Conservation (phyloP, 345 rosid genomes). For the Fremontodendron californicum region DNA sequence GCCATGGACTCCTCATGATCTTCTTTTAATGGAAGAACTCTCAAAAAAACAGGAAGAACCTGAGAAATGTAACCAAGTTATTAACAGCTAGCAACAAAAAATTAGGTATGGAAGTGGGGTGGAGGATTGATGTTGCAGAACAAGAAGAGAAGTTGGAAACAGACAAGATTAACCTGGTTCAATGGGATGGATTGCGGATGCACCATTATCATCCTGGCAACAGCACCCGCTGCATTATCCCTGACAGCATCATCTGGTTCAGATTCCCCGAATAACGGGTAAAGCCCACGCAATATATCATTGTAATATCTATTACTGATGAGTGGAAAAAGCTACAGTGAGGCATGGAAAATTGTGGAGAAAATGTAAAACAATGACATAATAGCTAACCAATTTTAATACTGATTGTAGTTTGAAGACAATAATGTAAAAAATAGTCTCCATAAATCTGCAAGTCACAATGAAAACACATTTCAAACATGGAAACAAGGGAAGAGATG, state of each 20-base stretch:
- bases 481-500: background rate
- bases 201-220: constrained; percentile 95
- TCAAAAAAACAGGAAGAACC: constrained; percentile 91
- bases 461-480: background rate
- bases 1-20: constrained; percentile 92
- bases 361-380: background rate
- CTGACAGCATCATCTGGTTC: constrained; percentile 94
- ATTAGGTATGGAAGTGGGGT: background rate
- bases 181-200: constrained; percentile 84
- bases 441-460: background rate
- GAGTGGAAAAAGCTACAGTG: constrained; percentile 38
- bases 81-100: constrained; percentile 9
- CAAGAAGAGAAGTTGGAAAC: background rate
- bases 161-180: constrained; percentile 58
- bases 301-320: constrained; percentile 59
- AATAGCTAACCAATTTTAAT: background rate
- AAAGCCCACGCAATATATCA: constrained; percentile 68
- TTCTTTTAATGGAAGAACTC: constrained; percentile 89
- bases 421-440: background rate
- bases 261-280: constrained; percentile 84
- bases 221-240: constrained; percentile 99
- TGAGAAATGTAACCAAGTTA: constrained; percentile 26
- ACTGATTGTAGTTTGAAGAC: background rate
- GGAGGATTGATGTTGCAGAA: background rate
- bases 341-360: background rate